Percentiles rank a stretch among this genome's conserved stretches.
Conservation (phyloP, 768 basidiomycete genomes). For the Lactarius trivialis region DNA sequence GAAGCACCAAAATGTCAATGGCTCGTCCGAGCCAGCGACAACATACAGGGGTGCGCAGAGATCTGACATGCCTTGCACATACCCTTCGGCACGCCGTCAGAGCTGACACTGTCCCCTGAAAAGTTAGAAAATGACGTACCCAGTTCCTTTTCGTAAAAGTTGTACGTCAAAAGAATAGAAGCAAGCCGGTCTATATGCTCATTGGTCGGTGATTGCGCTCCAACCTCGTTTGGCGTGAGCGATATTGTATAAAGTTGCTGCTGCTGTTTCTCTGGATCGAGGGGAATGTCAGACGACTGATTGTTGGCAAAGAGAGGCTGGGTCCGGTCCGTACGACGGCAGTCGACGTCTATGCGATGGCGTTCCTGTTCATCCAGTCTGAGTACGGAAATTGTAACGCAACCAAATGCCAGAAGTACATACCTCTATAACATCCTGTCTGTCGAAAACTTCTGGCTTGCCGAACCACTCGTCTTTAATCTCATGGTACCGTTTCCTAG, state of each 20-base stretch:
- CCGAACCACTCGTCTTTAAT: conserved; percentile 81
- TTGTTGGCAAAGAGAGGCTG: conserved; percentile 74
- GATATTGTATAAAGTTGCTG: conserved; percentile 65
- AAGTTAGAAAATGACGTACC: conserved; percentile 42
- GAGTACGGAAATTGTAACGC: conserved; percentile 1
- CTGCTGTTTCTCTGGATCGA: conserved; percentile 53
- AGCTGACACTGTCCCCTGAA: conserved; percentile 2
- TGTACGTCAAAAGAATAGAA: conserved; percentile 83
- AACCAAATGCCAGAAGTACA: conserved; percentile 33
- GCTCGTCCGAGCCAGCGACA: conserved; percentile 83
- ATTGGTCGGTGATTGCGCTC: conserved; percentile 83
- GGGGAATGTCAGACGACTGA: conserved; percentile 35
- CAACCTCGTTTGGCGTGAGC: conserved; percentile 63
- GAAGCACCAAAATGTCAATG: conserved; percentile 94
- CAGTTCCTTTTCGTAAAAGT: conserved; percentile 81
- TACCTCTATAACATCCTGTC: conserved; percentile 72
- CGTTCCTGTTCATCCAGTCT: conserved; percentile 49
- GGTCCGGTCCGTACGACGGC: conserved; percentile 90
- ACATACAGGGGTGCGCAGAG: conserved; percentile 91
- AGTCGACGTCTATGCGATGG: conserved; percentile 96
- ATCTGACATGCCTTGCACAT: conserved; percentile 99
- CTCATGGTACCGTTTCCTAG: conserved; percentile 60
- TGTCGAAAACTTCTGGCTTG: conserved; percentile 73
- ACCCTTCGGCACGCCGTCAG: conserved; percentile 47
- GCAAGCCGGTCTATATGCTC: conserved; percentile 88